Base-by-base conservation (phyloP, 345 rosid species). In the Melaleuca quinquenervia region DNA sequence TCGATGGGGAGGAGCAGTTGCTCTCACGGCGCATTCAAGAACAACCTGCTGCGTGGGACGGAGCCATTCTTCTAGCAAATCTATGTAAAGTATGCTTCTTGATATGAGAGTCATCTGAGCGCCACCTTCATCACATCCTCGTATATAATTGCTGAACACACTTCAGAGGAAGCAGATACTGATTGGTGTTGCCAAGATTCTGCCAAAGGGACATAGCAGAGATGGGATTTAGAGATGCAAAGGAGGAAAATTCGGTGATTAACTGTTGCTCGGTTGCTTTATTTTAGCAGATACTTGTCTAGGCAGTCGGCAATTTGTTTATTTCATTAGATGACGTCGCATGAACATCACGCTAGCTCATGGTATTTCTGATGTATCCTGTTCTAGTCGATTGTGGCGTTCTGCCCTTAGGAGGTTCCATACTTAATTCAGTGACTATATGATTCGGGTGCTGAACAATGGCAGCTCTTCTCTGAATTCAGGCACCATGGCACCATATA, bases 1-100 rank as follows among this genome's bases (percentile, higher is more conserved):
- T 97, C 99, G 27, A 88, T 97, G 96, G 99, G 99, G 41, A 82
- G 99, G 98, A 90, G 99, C 99, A 2, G 96, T 97, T 51, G 94
- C 96, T 44, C 92, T 95, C 89, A 94, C 94, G 92, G 88, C 94
- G 89, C 98, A 94, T 88, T 88, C 94, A 56, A 96, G 41, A 95
- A 87, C 98, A 96, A 86, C 98, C 98, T 29, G 86, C 92, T 76
- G 92, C 94, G 14, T 95, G 98, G 98, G 93, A 86, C 45, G 99
- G 98, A 36, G 98, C 98, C 16, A 88, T 93, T 90, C 94, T 97
- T 83, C 95, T 92, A 44, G 98, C 99, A 54, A 98, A 98, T 0
- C 95, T 96, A 98, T 97, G 98, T 93, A 97, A 96, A 92, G 98
- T 97, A 93, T 86, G 74, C 20, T 54, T 70, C 76, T 44, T 41